phyloP scores from a whole-genome alignment of 176 grass and related monocot genomes.

The Eremochloa ophiuroides region DNA sequence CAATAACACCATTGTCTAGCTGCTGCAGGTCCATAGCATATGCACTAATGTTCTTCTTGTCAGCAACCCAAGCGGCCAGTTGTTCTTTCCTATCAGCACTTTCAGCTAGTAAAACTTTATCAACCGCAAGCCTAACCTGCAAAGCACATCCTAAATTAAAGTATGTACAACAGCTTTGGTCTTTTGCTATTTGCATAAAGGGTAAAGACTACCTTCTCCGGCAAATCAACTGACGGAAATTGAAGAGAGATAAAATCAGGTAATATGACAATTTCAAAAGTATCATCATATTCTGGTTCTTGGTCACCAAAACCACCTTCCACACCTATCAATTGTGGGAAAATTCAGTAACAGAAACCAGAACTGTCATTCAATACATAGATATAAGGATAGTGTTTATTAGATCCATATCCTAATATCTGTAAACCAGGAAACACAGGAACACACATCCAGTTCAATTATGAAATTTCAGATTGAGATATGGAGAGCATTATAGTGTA shows the following conservation, averaged over 20 bases:
- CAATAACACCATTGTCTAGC: constrained; percentile 77
- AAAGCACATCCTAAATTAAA: constrained; percentile 16
- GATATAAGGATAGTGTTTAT: not conserved
- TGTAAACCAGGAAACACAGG: not conserved
- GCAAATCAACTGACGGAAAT: constrained; percentile 93
- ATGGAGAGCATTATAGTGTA: not conserved
- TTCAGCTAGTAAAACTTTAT: constrained; percentile 85
- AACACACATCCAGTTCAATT: not conserved
- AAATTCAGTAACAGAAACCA: not conserved
- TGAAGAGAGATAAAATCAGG: constrained; percentile 79
- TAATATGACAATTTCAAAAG: constrained; percentile 71
- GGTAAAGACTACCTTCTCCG: constrained; percentile 70
- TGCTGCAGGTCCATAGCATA: constrained; percentile 83
- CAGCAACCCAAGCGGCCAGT: constrained; percentile 83
- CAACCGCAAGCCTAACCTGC: constrained; percentile 87
- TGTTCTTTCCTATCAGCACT: constrained; percentile 80
- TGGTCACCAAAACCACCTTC: constrained; percentile 91
- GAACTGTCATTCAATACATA: not conserved
- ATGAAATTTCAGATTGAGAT: not conserved
- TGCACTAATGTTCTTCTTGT: constrained; percentile 78
- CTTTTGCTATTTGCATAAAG: not conserved
- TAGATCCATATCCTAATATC: not conserved
- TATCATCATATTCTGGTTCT: constrained; percentile 82
- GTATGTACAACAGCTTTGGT: not conserved
- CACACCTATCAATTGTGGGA: constrained; percentile 53